phyloP scores from a whole-genome alignment of 2,329 filamentous ascomycete genomes.

The Chrysoporthe puriensis region DNA sequence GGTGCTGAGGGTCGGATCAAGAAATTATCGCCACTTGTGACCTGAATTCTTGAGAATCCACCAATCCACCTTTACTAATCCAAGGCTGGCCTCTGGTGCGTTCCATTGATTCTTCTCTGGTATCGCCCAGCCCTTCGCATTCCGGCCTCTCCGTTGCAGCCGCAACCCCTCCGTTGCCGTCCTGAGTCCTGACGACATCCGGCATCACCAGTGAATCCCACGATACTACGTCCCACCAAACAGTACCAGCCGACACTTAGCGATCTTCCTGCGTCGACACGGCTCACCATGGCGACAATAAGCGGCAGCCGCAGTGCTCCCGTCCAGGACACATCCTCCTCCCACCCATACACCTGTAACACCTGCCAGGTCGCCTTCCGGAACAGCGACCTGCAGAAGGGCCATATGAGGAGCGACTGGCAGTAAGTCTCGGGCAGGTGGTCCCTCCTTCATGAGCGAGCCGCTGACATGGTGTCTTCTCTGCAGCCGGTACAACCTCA shows the following conservation, averaged over 20 bases:
- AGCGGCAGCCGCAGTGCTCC: slow-evolving; percentile 41
- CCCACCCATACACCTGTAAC: slow-evolving; percentile 96
- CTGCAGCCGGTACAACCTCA: slow-evolving; percentile 87
- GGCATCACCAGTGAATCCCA: not conserved
- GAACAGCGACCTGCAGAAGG: slow-evolving; percentile 88
- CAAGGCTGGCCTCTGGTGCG: not conserved
- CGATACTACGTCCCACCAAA: not conserved
- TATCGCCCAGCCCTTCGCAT: not conserved
- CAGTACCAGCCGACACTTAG: not conserved
- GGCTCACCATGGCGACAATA: slow-evolving; percentile 53
- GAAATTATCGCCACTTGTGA: slow-evolving; percentile 27
- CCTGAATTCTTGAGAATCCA: not conserved
- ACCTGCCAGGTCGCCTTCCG: slow-evolving; percentile 97
- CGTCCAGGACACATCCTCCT: slow-evolving; percentile 44
- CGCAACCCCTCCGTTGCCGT: slow-evolving; percentile 11
- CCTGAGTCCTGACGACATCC: not conserved
- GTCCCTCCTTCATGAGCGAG: not conserved
- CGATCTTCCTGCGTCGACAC: not conserved
- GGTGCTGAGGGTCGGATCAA: slow-evolving; percentile 4
- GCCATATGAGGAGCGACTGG: slow-evolving; percentile 98
- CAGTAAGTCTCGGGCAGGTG: slow-evolving; percentile 66
- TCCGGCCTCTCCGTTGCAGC: not conserved
- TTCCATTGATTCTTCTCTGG: not conserved
- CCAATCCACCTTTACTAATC: slow-evolving; percentile 24
- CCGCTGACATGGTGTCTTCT: not conserved